Evolutionary conservation across 2,329 filamentous ascomycete genomes (phyloP), one percentile per base, ranked within the genome.

Genomic region (Pseudogymnoascus sp.): DNA sequence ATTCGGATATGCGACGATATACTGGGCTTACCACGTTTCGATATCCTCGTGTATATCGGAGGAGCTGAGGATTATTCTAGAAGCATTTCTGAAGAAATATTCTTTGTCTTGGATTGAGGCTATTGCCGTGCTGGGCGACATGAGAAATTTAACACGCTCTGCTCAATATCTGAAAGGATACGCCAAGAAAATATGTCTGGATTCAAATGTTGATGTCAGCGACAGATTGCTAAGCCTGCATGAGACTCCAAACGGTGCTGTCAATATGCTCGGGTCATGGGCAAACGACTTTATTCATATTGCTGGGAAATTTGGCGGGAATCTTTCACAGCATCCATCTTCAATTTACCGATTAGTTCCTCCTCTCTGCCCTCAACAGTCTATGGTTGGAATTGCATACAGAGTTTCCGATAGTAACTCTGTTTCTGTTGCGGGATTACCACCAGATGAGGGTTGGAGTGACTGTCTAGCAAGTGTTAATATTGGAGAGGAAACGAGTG

Each of bases 291-390:
- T 67, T 4, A 40, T 64, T 51, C 37, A 61, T 2, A 4, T 67
- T 11, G 54, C 42, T 21, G 64, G 59, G 3, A 64, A 64, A 34
- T 67, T 67, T 63, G 62, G 62, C 8, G 40, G 23, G 6, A 59
- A 39, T 31, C 36, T 67, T 2, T 11, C 18, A 2, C 26, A 18
- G 5, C 18, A 57, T 16, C 64, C 66, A 11, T 16, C 16, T 4
- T 61, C 66, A 14, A 67, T 67, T 18, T 45, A 63, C 26, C 31
- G 62, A 39, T 29, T 64, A 5, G 62, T 66, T 6, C 64, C 62
- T 23, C 66, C 64, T 29, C 64, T 67, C 42, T 66, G 64, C 21
- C 66, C 66, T 5, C 12, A 45, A 5, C 31, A 64, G 3, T 63
- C 62, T 12, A 29, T 51, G 8, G 6, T 51, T 51, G 45, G 45